A percentile compares a stretch with the other conserved stretches of the same genome.
phyloP scores from a whole-genome alignment of 257 asterid genomes.

The Solanum pimpinellifolium region DNA sequence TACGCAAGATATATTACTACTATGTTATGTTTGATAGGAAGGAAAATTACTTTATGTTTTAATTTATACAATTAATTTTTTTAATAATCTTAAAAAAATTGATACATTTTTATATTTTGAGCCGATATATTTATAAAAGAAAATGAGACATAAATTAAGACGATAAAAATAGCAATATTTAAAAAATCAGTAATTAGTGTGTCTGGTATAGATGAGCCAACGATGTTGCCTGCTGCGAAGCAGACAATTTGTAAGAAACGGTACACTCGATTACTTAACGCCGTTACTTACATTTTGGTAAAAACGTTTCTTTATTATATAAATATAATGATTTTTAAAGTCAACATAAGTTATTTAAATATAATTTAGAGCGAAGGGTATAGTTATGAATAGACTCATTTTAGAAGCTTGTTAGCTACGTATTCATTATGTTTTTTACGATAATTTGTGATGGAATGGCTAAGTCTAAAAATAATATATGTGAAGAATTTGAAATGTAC shows the following conservation, averaged over 20 bases:
- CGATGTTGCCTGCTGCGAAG: constrained; percentile 40
- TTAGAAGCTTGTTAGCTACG: not conserved
- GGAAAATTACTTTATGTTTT: not conserved
- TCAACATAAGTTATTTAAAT: too few relatives aligned
- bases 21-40: not conserved
- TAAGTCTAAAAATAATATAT: not conserved
- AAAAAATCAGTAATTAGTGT: not conserved
- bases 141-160: too few relatives aligned
- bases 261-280: not conserved
- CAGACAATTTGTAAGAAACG: constrained; percentile 41
- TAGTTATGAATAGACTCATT: not conserved
- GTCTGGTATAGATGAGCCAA: constrained; percentile 55
- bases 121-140: too few relatives aligned
- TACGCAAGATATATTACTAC: not conserved
- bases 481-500: not conserved
- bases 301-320: too few relatives aligned
- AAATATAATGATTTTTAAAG: not conserved
- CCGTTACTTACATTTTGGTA: not conserved
- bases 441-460: not conserved
- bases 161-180: not conserved
- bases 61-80: too few relatives aligned
- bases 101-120: too few relatives aligned
- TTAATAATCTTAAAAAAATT: too few relatives aligned
- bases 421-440: too few relatives aligned
- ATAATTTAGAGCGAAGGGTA: not conserved